Conservation (phyloP, 306 rosid genomes). For the Abrus pulchellus region DNA sequence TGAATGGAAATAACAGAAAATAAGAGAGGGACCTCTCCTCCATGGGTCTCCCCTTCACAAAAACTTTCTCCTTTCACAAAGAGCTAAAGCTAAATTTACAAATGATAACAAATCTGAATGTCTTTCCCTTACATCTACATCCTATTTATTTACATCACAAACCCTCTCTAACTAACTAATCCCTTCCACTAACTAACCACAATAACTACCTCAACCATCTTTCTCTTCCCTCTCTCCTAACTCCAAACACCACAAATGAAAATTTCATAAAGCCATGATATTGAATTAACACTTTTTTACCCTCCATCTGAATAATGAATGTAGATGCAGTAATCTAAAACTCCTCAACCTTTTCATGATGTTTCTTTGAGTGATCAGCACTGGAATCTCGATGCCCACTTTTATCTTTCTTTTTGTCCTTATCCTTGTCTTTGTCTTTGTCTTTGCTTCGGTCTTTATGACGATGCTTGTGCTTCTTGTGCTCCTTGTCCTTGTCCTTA, state of each 20-base stretch:
- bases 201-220: no score
- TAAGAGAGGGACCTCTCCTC: no score
- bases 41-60: no score
- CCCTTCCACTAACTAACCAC: no score
- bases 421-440: constrained; percentile 68
- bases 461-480: constrained; percentile 88
- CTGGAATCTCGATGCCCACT: constrained; percentile 82
- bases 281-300: constrained; percentile 14
- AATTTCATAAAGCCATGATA: constrained; percentile 17
- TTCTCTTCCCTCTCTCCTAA: no score
- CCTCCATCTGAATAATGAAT: constrained; percentile 35
- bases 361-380: constrained; percentile 92
- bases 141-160: no score
- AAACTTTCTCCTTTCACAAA: no score
- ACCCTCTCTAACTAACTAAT: no score
- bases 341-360: constrained; percentile 85
- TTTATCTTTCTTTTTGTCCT: constrained; percentile 93
- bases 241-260: not conserved
- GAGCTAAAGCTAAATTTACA: no score
- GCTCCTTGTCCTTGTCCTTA: constrained; percentile 93
- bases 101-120: no score
- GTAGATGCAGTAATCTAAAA: constrained; percentile 42
- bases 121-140: no score
- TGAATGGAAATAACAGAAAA: no score
- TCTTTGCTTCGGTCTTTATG: constrained; percentile 90